Evolutionary conservation across 345 rosid genomes (phyloP).

Genomic region (Erodium maritimum): DNA sequence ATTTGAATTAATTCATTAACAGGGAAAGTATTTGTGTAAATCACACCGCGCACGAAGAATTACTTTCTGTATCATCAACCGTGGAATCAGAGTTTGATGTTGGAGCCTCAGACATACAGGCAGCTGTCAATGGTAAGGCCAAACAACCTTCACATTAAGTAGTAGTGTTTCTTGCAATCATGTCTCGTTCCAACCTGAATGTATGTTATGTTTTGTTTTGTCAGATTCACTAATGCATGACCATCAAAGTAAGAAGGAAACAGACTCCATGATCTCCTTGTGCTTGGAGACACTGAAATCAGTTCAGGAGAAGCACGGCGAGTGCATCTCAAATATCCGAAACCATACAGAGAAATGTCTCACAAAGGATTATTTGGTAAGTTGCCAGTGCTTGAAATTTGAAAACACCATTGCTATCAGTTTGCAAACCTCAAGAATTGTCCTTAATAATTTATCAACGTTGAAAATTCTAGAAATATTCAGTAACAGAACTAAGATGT

Average conservation of each 20-base stretch:
- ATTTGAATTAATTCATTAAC: constrained; percentile 7
- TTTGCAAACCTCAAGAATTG: too few species aligned
- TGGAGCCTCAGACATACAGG: constrained; percentile 26
- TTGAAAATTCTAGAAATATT: too few species aligned
- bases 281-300: constrained; percentile 44
- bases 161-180: constrained; percentile 1
- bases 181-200: not conserved
- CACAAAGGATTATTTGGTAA: constrained; percentile 65
- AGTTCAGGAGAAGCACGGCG: constrained; percentile 49
- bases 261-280: constrained; percentile 34
- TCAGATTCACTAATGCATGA: constrained; percentile 52
- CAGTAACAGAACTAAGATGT: too few species aligned
- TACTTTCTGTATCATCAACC: constrained; percentile 35
- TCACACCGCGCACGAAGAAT: constrained; percentile 26
- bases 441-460: too few species aligned
- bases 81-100: constrained; percentile 31
- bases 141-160: not conserved
- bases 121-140: constrained; percentile 42
- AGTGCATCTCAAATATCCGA: constrained; percentile 39
- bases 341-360: constrained; percentile 58
- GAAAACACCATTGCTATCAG: too few species aligned
- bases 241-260: constrained; percentile 38
- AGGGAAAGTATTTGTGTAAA: constrained; percentile 37
- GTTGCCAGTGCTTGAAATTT: not conserved
- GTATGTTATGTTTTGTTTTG: not conserved